Evolutionary conservation across 306 rosid species (phyloP), one percentile per base, ranked within the genome.

Genomic region (Medicago lupulina): DNA sequence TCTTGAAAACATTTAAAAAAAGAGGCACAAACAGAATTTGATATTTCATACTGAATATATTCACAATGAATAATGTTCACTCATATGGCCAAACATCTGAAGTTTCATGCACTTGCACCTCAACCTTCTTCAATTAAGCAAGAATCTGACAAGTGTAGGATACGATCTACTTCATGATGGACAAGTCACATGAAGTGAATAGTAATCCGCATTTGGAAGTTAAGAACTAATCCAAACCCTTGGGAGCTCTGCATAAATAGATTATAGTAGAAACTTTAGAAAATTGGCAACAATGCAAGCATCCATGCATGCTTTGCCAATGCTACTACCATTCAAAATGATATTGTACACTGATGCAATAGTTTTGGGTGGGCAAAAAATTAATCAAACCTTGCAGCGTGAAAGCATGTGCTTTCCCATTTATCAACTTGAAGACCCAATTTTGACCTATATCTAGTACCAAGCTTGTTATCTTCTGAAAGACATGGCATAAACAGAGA

Each of bases 401-500:
- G 67, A 46, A 19, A 13, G 62, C 9, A 34, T 9, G 46, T 38
- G 46, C 38, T 39, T 71, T 53, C 63, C 57, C 49, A 65, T 59
- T 39, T 80, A 58, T 46, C 57, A 14, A 7, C 79, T 71, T 40
- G 74, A 81, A 60, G 71, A 66, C 77, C 63, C 64, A 71, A 50
- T 39, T 16, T 46, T 80, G 51, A 39, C 63, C 62, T 60, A 9
- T 73, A 55, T 25, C 73, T 51, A 47, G 60, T 7, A 40, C 23
- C 75, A 69, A 51, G 39, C 81, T 65, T 57, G 84, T 34, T 71
- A 65, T 85, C 62, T 55, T 78, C 84, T 79, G 80, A 67, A 79
- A 67, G 67, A 25, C 60, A 71, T 1, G 25, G 43, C 46, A 67
- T 51, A 75, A 70, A 67, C 75, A 49, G 58, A 43, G 36, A 67